A percentile compares a stretch with the other conserved stretches of the same genome.
Conservation (phyloP, 2,329 filamentous ascomycete genomes). For the Pseudocercospora pini-densiflorae region DNA sequence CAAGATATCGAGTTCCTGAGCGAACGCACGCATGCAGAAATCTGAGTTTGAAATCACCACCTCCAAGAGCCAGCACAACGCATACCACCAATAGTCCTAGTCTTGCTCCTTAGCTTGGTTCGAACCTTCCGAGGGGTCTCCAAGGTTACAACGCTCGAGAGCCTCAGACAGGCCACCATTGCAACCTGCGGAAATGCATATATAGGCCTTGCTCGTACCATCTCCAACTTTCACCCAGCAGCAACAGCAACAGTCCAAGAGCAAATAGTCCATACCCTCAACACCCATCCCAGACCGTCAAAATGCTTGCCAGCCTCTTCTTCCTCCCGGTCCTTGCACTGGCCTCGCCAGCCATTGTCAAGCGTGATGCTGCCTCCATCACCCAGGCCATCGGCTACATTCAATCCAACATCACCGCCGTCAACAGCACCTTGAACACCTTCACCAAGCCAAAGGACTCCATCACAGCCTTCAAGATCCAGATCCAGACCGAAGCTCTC, state of each 20-base stretch:
- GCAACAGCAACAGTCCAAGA: background rate
- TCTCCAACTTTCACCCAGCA: background rate
- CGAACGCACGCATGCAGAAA: too few species aligned
- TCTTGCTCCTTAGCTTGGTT: too few species aligned
- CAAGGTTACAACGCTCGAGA: too few species aligned
- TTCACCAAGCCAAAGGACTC: conserved; percentile 16
- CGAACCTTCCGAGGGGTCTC: too few species aligned
- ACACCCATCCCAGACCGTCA: background rate
- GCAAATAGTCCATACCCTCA: background rate
- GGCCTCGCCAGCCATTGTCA: conserved; percentile 9
- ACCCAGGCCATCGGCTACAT: conserved; percentile 17
- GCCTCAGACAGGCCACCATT: too few species aligned
- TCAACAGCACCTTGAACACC: conserved; percentile 18
- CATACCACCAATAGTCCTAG: too few species aligned
- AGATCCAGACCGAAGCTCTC: conserved; percentile 11
- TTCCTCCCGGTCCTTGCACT: conserved; percentile 12
- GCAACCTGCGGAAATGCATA: too few species aligned
- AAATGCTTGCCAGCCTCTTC: conserved; percentile 13
- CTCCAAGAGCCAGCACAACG: too few species aligned
- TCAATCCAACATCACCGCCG: conserved; percentile 15
- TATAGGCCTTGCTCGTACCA: background rate
- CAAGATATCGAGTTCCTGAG: too few species aligned
- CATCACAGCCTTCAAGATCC: conserved; percentile 15
- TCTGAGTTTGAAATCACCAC: too few species aligned
- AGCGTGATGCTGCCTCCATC: conserved; percentile 16